Percentiles rank a stretch among this genome's conserved stretches.
These are phyloP conservation scores for Penicillium coprophilum DNA, from an alignment of 495 filamentous ascomycete genomes.

Conservation along the genomic window DNA sequence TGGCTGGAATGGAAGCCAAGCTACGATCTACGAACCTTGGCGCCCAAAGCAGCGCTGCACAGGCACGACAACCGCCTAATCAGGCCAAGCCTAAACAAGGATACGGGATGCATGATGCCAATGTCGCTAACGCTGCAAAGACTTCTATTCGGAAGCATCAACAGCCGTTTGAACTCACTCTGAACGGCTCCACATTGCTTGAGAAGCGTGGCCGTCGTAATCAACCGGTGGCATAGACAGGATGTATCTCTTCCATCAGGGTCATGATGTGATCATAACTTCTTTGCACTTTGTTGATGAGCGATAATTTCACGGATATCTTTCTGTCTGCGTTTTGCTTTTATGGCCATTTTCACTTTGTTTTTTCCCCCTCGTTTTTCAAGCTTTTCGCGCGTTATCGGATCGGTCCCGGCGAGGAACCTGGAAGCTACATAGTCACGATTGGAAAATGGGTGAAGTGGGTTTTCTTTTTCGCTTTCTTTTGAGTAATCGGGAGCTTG, in stretches of 20 bases:
- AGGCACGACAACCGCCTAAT: slow-evolving; percentile 56
- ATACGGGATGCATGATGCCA: slow-evolving; percentile 78
- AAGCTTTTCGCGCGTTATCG: slow-evolving; percentile 9
- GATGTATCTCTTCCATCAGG: slow-evolving; percentile 7
- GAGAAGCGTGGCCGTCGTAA: slow-evolving; percentile 63
- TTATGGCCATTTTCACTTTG: slow-evolving; percentile 4
- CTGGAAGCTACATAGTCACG: slow-evolving; percentile 10
- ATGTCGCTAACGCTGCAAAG: slow-evolving; percentile 76
- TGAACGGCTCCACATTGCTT: slow-evolving; percentile 85
- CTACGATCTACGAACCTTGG: slow-evolving; percentile 78
- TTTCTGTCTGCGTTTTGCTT: slow-evolving; percentile 5
- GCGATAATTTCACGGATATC: slow-evolving; percentile 12
- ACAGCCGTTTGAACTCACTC: slow-evolving; percentile 80
- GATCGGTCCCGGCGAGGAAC: slow-evolving; percentile 9
- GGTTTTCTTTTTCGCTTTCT: slow-evolving; percentile 11
- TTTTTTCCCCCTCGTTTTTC: background rate
- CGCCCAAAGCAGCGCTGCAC: slow-evolving; percentile 51
- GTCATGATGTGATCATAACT: slow-evolving; percentile 13
- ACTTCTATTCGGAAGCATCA: slow-evolving; percentile 67
- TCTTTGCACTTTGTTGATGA: slow-evolving; percentile 10
- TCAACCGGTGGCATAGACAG: slow-evolving; percentile 31
- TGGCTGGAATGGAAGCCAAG: slow-evolving; percentile 79
- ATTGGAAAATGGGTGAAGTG: slow-evolving; percentile 8
- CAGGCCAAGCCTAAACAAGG: slow-evolving; percentile 56
- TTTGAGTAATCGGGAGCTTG: slow-evolving; percentile 9